Evolutionary conservation across 257 asterid genomes (phyloP).

Genomic region (Nicotiana otophora): DNA sequence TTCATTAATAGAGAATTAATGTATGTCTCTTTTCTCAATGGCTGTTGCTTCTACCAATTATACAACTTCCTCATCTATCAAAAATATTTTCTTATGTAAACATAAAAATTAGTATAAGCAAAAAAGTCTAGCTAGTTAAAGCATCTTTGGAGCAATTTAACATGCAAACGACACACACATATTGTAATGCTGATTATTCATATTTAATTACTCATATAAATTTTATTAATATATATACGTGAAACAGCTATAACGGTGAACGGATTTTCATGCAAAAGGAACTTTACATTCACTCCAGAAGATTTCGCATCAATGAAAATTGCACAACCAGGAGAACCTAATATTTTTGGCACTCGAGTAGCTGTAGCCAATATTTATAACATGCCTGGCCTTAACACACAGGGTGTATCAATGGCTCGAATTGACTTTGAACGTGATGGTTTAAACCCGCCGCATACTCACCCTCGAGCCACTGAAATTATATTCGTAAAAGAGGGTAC

Average conservation of each 20-base stretch:
- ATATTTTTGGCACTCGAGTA: neutral
- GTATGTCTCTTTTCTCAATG: neutral
- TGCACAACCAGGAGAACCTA: neutral
- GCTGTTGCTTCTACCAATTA: neutral
- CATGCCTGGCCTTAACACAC: conserved; percentile 10
- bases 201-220: too few species aligned
- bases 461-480: neutral
- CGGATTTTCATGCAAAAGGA: conserved; percentile 10
- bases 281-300: neutral
- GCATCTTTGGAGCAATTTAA: neutral
- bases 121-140: too few species aligned
- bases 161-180: too few species aligned
- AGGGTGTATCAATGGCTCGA: conserved; percentile 6
- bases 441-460: neutral
- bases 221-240: too few species aligned
- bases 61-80: neutral
- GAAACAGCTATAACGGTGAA: neutral
- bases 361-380: neutral
- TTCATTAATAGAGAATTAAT: too few species aligned
- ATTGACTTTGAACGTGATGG: neutral
- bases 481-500: neutral
- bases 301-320: neutral
- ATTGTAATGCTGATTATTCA: too few species aligned
- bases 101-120: neutral
- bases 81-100: neutral